phyloP scores from a whole-genome alignment of 768 basidiomycete genomes.

The Agrocybe praecox region DNA sequence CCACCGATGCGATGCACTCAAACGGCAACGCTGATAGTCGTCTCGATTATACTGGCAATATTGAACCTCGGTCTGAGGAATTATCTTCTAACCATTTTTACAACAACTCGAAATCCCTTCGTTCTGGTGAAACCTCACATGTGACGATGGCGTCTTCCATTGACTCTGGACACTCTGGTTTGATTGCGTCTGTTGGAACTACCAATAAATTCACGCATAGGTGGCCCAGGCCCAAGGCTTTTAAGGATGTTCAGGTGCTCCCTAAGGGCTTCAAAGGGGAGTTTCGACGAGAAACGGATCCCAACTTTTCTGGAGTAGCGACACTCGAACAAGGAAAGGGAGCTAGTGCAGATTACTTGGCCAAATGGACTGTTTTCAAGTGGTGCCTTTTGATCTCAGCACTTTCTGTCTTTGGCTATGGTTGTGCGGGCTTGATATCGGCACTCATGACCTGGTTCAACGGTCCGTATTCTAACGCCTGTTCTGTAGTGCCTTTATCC shows the following conservation, averaged over 20 bases:
- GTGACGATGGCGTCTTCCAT: not conserved
- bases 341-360: slow-evolving; percentile 38
- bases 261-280: slow-evolving; percentile 9
- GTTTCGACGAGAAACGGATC: not conserved
- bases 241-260: slow-evolving; percentile 21
- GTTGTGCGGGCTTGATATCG: slow-evolving; percentile 49
- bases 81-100: not conserved
- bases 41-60: not conserved
- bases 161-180: slow-evolving; percentile 27
- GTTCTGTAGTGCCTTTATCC: not conserved
- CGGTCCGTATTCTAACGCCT: slow-evolving; percentile 33
- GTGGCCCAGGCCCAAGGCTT: slow-evolving; percentile 46
- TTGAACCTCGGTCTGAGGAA: not conserved
- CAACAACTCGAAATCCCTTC: not conserved
- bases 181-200: slow-evolving; percentile 32
- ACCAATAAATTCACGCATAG: slow-evolving; percentile 52
- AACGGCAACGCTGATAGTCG: not conserved
- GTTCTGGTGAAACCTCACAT: not conserved
- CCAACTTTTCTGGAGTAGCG: slow-evolving; percentile 20
- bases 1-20: not conserved
- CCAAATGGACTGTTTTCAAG: slow-evolving; percentile 65
- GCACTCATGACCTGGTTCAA: slow-evolving; percentile 62
- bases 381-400: slow-evolving; percentile 62
- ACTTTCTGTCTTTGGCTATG: slow-evolving; percentile 54
- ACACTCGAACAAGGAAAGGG: slow-evolving; percentile 32